These are phyloP conservation scores for Lycium ferocissimum DNA, from an alignment of 257 asterid species.

Conservation along the genomic window DNA sequence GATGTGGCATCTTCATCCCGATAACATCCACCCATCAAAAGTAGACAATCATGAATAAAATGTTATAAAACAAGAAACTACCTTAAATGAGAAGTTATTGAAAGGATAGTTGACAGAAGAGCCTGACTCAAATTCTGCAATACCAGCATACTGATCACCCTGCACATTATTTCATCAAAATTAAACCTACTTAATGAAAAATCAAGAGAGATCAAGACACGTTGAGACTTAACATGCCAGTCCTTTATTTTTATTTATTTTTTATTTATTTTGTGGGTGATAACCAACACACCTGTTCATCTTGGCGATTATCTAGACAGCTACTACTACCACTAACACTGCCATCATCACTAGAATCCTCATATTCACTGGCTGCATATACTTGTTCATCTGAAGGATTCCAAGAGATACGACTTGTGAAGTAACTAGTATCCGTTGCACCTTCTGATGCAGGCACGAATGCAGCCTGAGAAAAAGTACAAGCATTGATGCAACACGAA, in stretches of 20 bases:
- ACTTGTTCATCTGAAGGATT: slow-evolving; percentile 92
- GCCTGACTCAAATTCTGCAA: slow-evolving; percentile 70
- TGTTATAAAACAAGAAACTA: slow-evolving; percentile 34
- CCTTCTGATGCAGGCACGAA: slow-evolving; percentile 93
- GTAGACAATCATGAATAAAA: background rate
- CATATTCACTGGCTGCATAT: slow-evolving; percentile 81
- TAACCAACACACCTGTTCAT: slow-evolving; percentile 68
- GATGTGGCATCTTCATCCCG: background rate
- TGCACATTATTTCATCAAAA: slow-evolving; percentile 36
- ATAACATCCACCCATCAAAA: slow-evolving; percentile 11
- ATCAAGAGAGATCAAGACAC: background rate
- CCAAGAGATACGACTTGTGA: slow-evolving; percentile 95
- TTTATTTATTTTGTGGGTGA: background rate
- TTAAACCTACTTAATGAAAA: slow-evolving; percentile 13
- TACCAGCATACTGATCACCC: slow-evolving; percentile 81
- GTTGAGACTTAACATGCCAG: background rate
- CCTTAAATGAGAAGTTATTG: slow-evolving; percentile 98
- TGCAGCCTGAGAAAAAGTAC: slow-evolving; percentile 69
- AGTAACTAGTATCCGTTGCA: slow-evolving; percentile 95
- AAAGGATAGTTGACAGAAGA: slow-evolving; percentile 83
- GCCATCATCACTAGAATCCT: slow-evolving; percentile 84
- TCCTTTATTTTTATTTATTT: background rate
- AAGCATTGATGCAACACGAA: background rate
- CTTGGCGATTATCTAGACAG: slow-evolving; percentile 90
- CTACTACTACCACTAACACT: slow-evolving; percentile 90